A percentile compares a stretch with the other conserved stretches of the same genome.
Conservation (phyloP, 345 rosid genomes). For the Jatropha curcas region DNA sequence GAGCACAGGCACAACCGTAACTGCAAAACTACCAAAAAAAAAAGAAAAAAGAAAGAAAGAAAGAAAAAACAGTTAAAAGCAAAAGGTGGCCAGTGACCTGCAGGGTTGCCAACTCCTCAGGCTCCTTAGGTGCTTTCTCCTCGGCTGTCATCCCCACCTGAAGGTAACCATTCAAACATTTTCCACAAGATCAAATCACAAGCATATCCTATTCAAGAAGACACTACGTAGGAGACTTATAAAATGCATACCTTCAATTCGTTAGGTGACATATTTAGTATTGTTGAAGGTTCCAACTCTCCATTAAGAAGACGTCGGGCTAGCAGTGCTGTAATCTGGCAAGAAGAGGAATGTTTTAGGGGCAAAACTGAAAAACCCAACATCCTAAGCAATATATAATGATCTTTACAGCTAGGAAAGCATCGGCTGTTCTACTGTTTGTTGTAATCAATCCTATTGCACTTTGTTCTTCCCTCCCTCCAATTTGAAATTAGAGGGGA, state of each 20-base stretch:
- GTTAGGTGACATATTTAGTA: conserved; percentile 83
- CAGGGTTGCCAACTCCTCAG: conserved; percentile 75
- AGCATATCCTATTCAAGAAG: not conserved
- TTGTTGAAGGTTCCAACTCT: conserved; percentile 78
- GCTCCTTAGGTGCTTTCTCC: conserved; percentile 77
- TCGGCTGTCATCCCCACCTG: conserved; percentile 94
- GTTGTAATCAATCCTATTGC: not conserved
- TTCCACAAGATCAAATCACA: not conserved
- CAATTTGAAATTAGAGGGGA: no score
- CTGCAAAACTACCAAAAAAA: not conserved
- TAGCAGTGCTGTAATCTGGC: conserved; percentile 56
- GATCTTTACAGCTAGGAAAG: conserved; percentile 1
- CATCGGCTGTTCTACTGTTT: not conserved
- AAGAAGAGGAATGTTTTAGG: conserved; percentile 7
- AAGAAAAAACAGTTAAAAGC: no score
- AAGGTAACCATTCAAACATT: conserved; percentile 14
- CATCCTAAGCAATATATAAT: conserved; percentile 3
- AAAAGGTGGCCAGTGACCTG: conserved; percentile 50
- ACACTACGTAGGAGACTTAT: not conserved
- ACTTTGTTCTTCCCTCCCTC: conserved; percentile 1
- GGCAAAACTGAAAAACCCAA: not conserved
- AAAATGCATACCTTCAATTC: conserved; percentile 68
- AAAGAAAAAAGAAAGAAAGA: no score
- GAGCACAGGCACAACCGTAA: not conserved
- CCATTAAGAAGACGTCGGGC: conserved; percentile 76